Conservation (phyloP, 1,284 basidiomycete genomes). For the Violaceomyces palustris region DNA sequence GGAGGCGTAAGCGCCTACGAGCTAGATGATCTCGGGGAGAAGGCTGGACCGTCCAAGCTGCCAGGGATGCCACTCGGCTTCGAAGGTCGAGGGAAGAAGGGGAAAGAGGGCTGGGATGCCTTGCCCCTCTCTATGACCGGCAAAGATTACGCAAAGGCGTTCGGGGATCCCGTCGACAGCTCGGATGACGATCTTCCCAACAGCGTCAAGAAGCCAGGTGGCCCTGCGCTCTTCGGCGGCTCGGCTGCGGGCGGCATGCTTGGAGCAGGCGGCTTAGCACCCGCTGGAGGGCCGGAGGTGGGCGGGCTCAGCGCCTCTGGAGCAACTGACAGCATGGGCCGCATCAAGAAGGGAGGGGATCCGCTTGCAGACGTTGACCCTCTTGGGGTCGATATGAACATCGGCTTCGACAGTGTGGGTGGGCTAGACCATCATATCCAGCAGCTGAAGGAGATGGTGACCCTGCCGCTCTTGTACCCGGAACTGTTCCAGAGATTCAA, state of each 20-base stretch:
- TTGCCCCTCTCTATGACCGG: slow-evolving; percentile 44
- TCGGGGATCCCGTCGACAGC: slow-evolving; percentile 44
- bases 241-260: slow-evolving; percentile 23
- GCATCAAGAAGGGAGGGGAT: slow-evolving; percentile 49
- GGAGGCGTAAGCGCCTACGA: slow-evolving; percentile 15
- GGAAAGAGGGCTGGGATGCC: slow-evolving; percentile 38
- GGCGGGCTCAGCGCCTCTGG: slow-evolving; percentile 26
- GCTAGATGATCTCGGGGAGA: slow-evolving; percentile 8
- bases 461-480: slow-evolving; percentile 89
- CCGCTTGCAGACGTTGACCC: slow-evolving; percentile 95
- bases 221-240: slow-evolving; percentile 10
- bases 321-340: slow-evolving; percentile 27
- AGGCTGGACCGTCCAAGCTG: slow-evolving; percentile 6
- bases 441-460: slow-evolving; percentile 96
- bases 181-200: slow-evolving; percentile 47
- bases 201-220: slow-evolving; percentile 23
- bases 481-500: slow-evolving; percentile 95
- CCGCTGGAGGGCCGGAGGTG: no score
- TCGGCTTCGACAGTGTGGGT: slow-evolving; percentile 96
- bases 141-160: slow-evolving; percentile 46
- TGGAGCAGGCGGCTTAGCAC: slow-evolving; percentile 31
- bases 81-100: slow-evolving; percentile 29
- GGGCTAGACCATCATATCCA: slow-evolving; percentile 95
- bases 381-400: slow-evolving; percentile 83
- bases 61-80: slow-evolving; percentile 20